A percentile compares a stretch with the other conserved stretches of the same genome.
These are phyloP conservation scores for Acanthamoeba divionensis DNA, from an alignment of 208 protist species.

Conservation along the genomic window DNA sequence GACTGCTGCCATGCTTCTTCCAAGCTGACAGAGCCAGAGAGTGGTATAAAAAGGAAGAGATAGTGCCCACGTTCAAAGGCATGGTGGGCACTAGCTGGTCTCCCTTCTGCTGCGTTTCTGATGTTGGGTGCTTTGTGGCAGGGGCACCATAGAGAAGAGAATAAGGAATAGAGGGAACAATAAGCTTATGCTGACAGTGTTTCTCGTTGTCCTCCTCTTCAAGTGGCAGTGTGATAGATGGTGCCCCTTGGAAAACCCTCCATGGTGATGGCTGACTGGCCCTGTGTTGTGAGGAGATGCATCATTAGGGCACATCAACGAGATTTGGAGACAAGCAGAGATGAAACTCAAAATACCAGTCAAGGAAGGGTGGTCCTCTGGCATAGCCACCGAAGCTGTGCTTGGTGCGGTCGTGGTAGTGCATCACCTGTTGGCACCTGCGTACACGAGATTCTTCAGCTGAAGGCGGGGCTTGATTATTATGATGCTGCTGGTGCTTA, in stretches of 20 bases:
- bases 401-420: slow-evolving; percentile 38
- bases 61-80: not conserved
- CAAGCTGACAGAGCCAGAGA: slow-evolving; percentile 16
- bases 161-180: not conserved
- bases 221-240: not conserved
- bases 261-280: too few relatives aligned
- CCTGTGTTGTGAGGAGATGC: too few relatives aligned
- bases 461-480: too few relatives aligned
- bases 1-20: not conserved
- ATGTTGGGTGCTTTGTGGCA: not conserved
- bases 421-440: too few relatives aligned
- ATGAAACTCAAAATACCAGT: too few relatives aligned
- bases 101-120: not conserved
- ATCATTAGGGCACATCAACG: too few relatives aligned
- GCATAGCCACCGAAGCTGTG: slow-evolving; percentile 20
- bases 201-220: not conserved
- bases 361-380: not conserved
- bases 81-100: not conserved
- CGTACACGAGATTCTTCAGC: too few relatives aligned
- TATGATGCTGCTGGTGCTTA: too few relatives aligned
- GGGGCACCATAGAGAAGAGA: not conserved
- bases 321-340: too few relatives aligned
- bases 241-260: too few relatives aligned
- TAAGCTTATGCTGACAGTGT: not conserved
- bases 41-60: slow-evolving; percentile 32